Base-by-base conservation (phyloP, 495 filamentous ascomycete genomes). In the Cenococcum geophilum region DNA sequence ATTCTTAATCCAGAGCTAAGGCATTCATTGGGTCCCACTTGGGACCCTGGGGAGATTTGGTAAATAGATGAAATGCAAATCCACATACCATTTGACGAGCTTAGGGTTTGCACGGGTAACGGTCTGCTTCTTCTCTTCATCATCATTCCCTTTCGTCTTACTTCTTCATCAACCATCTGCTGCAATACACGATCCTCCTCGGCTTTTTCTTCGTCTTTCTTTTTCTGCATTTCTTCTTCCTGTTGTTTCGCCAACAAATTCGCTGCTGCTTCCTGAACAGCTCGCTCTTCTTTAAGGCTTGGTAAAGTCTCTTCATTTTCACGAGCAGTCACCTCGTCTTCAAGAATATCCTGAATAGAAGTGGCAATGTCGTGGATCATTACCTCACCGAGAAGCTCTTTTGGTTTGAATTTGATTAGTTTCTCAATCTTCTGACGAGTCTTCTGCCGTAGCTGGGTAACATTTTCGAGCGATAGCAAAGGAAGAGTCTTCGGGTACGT, bases 401-500 rank as follows among this genome's bases (percentile, higher is more conserved):
- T 89, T 3, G 89, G 87, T 68, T 86, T 87, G 4, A 77, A 81
- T 57, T 80, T 83, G 56, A 91, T 71, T 51, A 89, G 83, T 50
- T 86, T 82, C 63, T 86, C 79, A 23, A 95, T 82, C 70, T 83
- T 85, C 55, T 81, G 83, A 58, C 75, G 80, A 14, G 83, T 84
- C 50, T 80, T 82, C 65, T 84, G 83, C 57, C 82, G 83, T 51
- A 95, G 72, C 23, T 79, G 76, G 34, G 74, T 73, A 35, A 83
- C 79, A 58, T 86, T 78, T 52, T 85, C 84, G n/a, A 95, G 68
- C 9, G 78, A 83, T 4, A 98, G 71, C 34, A 88, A 78, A 1
- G 93, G 93, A 3, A 81, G 72, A 16, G 90, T 88, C 72, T 92
- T 96, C 8, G 95, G 95, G 73, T 98, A 98, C 0, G 93, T 97